These are phyloP conservation scores for Claviceps africana DNA, from an alignment of 2,329 filamentous ascomycete genomes.

Conservation along the genomic window DNA sequence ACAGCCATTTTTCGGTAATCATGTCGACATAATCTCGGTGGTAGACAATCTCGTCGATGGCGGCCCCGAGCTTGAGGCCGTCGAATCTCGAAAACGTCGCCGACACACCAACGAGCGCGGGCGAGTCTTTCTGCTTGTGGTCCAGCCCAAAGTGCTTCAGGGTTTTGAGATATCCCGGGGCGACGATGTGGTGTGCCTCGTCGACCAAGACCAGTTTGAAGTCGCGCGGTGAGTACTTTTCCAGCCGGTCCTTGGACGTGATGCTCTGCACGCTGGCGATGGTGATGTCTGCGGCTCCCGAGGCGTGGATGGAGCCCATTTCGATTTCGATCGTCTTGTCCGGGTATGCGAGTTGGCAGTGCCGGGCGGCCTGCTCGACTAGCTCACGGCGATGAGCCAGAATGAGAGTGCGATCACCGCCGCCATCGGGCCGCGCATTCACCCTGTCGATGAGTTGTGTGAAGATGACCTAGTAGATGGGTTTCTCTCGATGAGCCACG, in stretches of 20 bases:
- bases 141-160: slow-evolving; percentile 68
- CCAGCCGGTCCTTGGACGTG: slow-evolving; percentile 58
- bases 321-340: slow-evolving; percentile 74
- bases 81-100: slow-evolving; percentile 70
- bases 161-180: slow-evolving; percentile 59
- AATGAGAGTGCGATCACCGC: slow-evolving; percentile 65
- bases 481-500: background rate
- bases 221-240: slow-evolving; percentile 61
- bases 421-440: slow-evolving; percentile 30
- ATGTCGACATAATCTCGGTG: slow-evolving; percentile 61
- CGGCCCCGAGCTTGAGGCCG: slow-evolving; percentile 65
- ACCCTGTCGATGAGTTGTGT: slow-evolving; percentile 83
- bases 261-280: slow-evolving; percentile 83
- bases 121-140: slow-evolving; percentile 26
- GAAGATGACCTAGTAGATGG: slow-evolving; percentile 61
- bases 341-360: slow-evolving; percentile 73
- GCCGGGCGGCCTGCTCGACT: slow-evolving; percentile 80
- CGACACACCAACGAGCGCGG: slow-evolving; percentile 76
- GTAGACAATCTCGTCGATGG: slow-evolving; percentile 91
- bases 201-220: slow-evolving; percentile 93
- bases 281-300: slow-evolving; percentile 78
- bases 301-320: slow-evolving; percentile 67
- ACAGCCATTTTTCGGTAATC: slow-evolving; percentile 81
- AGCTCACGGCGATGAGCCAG: slow-evolving; percentile 85
- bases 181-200: slow-evolving; percentile 93